Evolutionary conservation across 179 eudicot species (phyloP).

Genomic region (Heliamphora pulchella): DNA sequence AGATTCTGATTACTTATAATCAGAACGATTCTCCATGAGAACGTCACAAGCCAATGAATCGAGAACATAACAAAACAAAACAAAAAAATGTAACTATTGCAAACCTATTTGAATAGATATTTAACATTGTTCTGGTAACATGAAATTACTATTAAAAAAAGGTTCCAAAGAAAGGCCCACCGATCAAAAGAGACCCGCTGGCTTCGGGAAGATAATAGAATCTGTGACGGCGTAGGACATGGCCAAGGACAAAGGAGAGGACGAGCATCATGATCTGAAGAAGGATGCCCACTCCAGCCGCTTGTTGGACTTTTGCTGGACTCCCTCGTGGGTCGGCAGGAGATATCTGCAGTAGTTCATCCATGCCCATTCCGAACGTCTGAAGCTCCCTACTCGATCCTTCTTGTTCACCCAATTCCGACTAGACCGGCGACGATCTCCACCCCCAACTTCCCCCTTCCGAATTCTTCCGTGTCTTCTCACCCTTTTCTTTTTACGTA

Average conservation of each 20-base stretch:
- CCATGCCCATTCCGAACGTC: constrained; percentile 23
- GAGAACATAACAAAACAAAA: neutral
- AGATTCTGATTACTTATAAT: neutral
- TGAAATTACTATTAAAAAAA: neutral
- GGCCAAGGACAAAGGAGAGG: constrained; percentile 89
- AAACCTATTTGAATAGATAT: neutral
- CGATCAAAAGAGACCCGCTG: constrained; percentile 88
- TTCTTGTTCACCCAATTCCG: neutral
- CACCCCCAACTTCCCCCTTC: neutral
- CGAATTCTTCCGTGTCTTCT: too few species aligned
- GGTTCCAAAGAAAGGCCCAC: constrained; percentile 19
- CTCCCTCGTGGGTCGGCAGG: constrained; percentile 55
- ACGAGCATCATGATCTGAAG: constrained; percentile 99
- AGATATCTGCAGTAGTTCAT: constrained; percentile 42
- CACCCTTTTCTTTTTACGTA: too few species aligned
- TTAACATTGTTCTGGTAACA: neutral
- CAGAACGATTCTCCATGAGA: neutral
- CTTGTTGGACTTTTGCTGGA: constrained; percentile 84
- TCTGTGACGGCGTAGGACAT: constrained; percentile 81
- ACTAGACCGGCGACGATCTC: neutral
- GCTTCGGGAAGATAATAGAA: constrained; percentile 99
- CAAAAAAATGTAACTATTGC: neutral
- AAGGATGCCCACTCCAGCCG: constrained; percentile 94
- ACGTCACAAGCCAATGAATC: neutral
- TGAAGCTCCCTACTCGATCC: neutral